Evolutionary conservation across 257 asterid genomes (phyloP), one percentile per base, ranked within the genome.

Genomic region (Voacanga thouarsii): DNA sequence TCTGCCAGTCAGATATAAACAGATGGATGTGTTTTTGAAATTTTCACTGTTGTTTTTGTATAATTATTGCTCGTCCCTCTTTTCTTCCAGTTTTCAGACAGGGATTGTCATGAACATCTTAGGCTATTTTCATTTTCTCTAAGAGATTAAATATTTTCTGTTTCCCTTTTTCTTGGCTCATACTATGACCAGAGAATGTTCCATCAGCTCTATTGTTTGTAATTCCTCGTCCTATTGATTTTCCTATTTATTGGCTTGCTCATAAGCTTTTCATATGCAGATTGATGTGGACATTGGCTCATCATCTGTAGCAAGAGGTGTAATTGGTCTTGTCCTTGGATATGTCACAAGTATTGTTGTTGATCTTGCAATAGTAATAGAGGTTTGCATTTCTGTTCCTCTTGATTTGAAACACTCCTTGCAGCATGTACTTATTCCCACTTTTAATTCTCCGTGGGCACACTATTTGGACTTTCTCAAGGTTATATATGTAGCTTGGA

Each of bases 271-370:
- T 77, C 44, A 50, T 47, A n/a, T 80, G 85, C 97, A 96, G 99
- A 91, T 96, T 81, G 99, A 93, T 78, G 93, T 96, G 78, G 99
- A 93, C 87, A 93, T 96, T 78, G 99, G 99, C 74, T 96, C 99
- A 41, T 96, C 99, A 51, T 93, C 99, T 30, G 99, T 96, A 66
- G 99, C 99, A 78, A 91, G 94, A 87, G 88, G 98, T 26, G 97
- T 96, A 71, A 88, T 93, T 19, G 84, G 98, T 55, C 97, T 96
- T 23, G 99, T 96, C 70, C 97, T 96, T 82, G 99, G 99, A 78
- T 93, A 92, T 47, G 90, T 92, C 73, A 89, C 97, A 15, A 92
- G 95, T n/a, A 82, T 96, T 77, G 97, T 96, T 78, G 96, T 96
- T 75, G 99, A 96, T 85, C 98, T 96, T 76, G 97, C 97, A 53